Evolutionary conservation across 1,139 yeast genomes (phyloP).

Genomic region (Hyphopichia pseudoburtonii): DNA sequence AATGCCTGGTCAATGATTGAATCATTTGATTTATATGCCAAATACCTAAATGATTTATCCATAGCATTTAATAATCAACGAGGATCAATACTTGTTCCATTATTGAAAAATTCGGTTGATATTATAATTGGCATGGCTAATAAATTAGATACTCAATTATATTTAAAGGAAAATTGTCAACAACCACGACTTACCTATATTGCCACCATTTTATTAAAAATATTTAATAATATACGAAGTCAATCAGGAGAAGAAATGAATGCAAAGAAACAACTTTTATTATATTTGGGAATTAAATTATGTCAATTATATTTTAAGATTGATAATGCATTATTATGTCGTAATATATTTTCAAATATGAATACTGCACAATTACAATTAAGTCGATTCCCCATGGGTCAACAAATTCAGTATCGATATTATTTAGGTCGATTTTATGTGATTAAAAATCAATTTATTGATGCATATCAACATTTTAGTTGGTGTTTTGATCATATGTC

Average conservation of each 20-base stretch:
- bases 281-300: conserved; percentile 56
- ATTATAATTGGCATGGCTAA: conserved; percentile 51
- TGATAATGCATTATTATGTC: conserved; percentile 65
- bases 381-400: conserved; percentile 44
- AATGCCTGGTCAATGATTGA: conserved; percentile 58
- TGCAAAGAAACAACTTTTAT: conserved; percentile 51
- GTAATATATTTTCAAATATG: conserved; percentile 74
- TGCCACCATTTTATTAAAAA: conserved; percentile 57
- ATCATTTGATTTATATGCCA: conserved; percentile 60
- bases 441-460: conserved; percentile 55
- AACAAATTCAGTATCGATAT: conserved; percentile 65
- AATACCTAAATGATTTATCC: conserved; percentile 53
- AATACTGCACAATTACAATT: conserved; percentile 56
- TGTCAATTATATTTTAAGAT: conserved; percentile 65
- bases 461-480: conserved; percentile 56
- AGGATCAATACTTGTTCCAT: conserved; percentile 49
- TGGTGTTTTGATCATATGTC: conserved; percentile 54
- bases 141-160: conserved; percentile 48
- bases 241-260: conserved; percentile 40
- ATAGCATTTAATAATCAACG: conserved; percentile 56
- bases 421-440: conserved; percentile 67
- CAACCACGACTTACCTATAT: conserved; percentile 53
- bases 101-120: conserved; percentile 42
- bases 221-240: conserved; percentile 63
- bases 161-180: conserved; percentile 37